phyloP scores from a whole-genome alignment of 179 eudicot species.

The Beta corolliflora region DNA sequence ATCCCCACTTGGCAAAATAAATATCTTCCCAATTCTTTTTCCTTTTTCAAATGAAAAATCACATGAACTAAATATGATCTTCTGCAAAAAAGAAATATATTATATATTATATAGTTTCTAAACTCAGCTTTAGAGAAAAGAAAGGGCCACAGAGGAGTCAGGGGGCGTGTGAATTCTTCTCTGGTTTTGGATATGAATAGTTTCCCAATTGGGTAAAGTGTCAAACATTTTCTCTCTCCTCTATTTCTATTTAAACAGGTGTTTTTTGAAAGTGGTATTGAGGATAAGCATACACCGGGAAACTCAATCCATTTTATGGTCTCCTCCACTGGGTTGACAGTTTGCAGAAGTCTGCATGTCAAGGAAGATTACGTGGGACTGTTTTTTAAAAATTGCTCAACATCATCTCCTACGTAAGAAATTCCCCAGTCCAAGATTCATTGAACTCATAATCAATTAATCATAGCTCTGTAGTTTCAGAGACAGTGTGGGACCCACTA shows the following conservation, averaged over 20 bases:
- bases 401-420: slow-evolving; percentile 28
- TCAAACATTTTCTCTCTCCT: neutral
- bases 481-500: neutral
- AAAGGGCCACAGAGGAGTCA: neutral
- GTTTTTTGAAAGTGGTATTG: slow-evolving; percentile 16
- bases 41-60: slow-evolving; percentile 14
- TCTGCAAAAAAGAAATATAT: neutral
- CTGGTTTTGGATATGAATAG: slow-evolving; percentile 22
- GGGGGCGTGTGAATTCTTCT: neutral
- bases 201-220: slow-evolving; percentile 6
- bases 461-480: slow-evolving; percentile 1
- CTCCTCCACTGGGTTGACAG: slow-evolving; percentile 31
- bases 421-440: slow-evolving; percentile 18
- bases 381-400: neutral
- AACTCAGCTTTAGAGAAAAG: neutral
- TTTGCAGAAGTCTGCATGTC: slow-evolving; percentile 27
- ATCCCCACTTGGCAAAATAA: slow-evolving; percentile 41
- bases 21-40: no score
- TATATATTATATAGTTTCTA: neutral
- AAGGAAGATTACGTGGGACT: slow-evolving; percentile 26
- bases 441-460: neutral
- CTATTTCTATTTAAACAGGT: slow-evolving; percentile 18
- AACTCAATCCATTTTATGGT: slow-evolving; percentile 2
- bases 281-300: slow-evolving; percentile 37
- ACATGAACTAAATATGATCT: slow-evolving; percentile 16